These are phyloP conservation scores for Penicillium janthinellum DNA, from an alignment of 2,329 filamentous ascomycete genomes.

Conservation along the genomic window DNA sequence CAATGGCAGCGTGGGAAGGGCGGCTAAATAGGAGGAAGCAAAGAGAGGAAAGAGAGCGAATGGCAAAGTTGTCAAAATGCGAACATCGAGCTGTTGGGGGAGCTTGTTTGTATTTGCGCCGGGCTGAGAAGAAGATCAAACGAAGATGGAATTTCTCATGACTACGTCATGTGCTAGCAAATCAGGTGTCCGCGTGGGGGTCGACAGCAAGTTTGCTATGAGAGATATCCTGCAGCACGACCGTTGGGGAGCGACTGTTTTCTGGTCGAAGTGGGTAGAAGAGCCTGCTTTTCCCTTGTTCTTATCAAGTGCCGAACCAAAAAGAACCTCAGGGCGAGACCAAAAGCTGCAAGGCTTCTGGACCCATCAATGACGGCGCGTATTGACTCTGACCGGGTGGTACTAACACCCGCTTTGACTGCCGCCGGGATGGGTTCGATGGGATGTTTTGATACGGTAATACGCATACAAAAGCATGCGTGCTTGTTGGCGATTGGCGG, in stretches of 20 bases:
- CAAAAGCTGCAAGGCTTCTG: neutral
- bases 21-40: neutral
- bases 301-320: neutral
- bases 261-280: neutral
- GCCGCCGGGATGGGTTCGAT: neutral
- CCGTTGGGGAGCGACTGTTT: neutral
- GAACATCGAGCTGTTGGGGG: neutral
- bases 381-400: neutral
- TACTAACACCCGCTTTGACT: conserved; percentile 4
- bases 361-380: conserved; percentile 1
- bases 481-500: conserved; percentile 2
- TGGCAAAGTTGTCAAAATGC: neutral
- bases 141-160: conserved; percentile 30
- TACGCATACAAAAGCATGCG: conserved; percentile 15
- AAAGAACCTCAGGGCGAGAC: neutral
- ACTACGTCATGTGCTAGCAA: conserved; percentile 39
- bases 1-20: conserved; percentile 5
- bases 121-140: conserved; percentile 14
- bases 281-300: neutral
- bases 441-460: conserved; percentile 17
- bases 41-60: neutral
- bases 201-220: conserved; percentile 5
- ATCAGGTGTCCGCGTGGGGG: conserved; percentile 7
- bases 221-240: neutral
- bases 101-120: neutral